phyloP scores from a whole-genome alignment of 108 stramenopile genomes.

The Fragilariopsis cylindrus region DNA sequence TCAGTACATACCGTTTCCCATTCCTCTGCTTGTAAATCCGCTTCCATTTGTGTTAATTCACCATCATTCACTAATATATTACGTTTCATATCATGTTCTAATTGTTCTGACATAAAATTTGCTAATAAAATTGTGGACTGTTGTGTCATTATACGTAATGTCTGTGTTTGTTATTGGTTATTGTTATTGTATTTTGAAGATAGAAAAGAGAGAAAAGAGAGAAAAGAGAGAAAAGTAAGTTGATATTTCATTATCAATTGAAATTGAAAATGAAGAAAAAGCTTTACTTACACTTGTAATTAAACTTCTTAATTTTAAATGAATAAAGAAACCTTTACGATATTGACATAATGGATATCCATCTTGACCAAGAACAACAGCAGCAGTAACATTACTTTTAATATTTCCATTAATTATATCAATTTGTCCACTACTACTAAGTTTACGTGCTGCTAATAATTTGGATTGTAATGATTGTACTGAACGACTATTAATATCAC shows the following conservation, averaged over 20 bases:
- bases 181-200: no score
- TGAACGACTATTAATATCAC: background rate
- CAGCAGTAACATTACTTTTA: no score
- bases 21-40: constrained; percentile 48
- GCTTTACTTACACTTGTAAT: constrained; percentile 37
- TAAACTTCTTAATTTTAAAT: constrained; percentile 32
- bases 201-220: no score
- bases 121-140: constrained; percentile 43
- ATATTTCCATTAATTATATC: no score
- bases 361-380: no score
- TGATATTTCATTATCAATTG: background rate
- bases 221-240: no score
- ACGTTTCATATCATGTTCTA: constrained; percentile 43
- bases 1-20: constrained; percentile 57
- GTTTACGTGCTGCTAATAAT: background rate
- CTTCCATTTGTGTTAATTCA: constrained; percentile 47
- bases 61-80: constrained; percentile 47
- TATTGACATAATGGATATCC: constrained; percentile 17
- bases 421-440: background rate
- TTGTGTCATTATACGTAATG: constrained; percentile 32
- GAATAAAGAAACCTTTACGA: constrained; percentile 45
- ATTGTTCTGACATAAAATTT: constrained; percentile 47
- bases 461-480: constrained; percentile 12
- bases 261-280: background rate
- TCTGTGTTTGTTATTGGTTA: no score